Conservation (phyloP, 257 asterid genomes). For the Fraxinus cuspidata region DNA sequence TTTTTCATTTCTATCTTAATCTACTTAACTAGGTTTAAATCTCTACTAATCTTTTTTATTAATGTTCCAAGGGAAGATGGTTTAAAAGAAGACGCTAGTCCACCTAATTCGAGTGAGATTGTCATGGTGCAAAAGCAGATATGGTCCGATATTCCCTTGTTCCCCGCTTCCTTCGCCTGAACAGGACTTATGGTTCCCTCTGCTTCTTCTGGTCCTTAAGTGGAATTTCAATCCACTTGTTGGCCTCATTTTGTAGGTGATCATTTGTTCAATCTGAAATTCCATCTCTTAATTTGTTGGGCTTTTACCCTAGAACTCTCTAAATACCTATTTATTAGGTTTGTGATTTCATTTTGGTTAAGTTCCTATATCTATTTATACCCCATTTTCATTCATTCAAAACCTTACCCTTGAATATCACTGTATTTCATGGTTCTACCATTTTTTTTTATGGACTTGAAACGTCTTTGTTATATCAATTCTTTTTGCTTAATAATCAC, state of each 20-base stretch:
- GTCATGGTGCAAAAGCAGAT: too few species aligned
- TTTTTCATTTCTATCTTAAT: background rate
- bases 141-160: too few species aligned
- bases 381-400: background rate
- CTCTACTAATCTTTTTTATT: background rate
- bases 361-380: background rate
- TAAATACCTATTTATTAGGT: background rate
- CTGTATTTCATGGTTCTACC: background rate
- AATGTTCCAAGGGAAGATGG: too few species aligned
- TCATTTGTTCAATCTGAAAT: too few species aligned
- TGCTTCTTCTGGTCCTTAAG: too few species aligned
- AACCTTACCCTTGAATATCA: background rate
- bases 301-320: background rate
- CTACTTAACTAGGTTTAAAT: background rate
- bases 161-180: too few species aligned
- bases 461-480: background rate
- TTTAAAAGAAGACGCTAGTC: too few species aligned
- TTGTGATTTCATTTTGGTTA: background rate
- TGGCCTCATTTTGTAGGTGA: too few species aligned
- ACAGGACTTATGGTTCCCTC: too few species aligned
- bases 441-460: background rate
- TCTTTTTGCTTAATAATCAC: background rate
- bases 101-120: too few species aligned
- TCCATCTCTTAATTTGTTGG: background rate
- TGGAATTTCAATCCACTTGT: too few species aligned